Base-by-base conservation (phyloP, 352 stramenopile genomes). In the Thalassiosira exigua region DNA sequence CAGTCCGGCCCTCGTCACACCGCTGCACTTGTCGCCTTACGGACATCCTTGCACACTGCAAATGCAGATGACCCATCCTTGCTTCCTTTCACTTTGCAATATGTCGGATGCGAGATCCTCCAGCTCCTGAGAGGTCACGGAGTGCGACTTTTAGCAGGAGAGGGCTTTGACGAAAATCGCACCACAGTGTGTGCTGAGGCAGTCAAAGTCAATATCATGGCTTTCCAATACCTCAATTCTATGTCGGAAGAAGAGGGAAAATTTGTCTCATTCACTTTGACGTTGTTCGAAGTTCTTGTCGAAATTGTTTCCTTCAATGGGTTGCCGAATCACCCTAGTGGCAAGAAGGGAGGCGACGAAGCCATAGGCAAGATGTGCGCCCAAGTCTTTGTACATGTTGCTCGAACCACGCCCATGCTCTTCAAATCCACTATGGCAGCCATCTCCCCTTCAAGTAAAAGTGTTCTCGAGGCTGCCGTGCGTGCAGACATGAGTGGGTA, bases 401-500 rank as follows among this genome's bases (percentile, higher is more conserved):
- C 80, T 36, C 74, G 87, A 29, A 86, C 81, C 27, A 75, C 79
- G 42, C 84, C 89, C 9, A 46, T 72, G 11, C 32, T 85, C 1
- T 94, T 94, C 67, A 94, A 93, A 60, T 80, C 74, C 29, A 83
- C 82, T 17, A 81, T 94, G 69, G 17, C 60, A 42, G 26, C 64
- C 0, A 71, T 91, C 11, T 46, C 72, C 4, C 69, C 84, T 29
- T 73, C 86, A 19, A 84, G 84, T 53, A 70, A 84, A 46, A 68
- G 64, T 33, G 54, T 90, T 44, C 75, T 93, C 32, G 89, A 94
- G 58, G 80, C 82, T 72, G 78, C 89, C 52, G 84, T 94, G 0
- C 81, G 89, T 39, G 87, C 79, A 21, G 89, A 94, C 64, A 92
- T 94, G 87, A 92, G 64, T 72, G 89, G 87, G 7, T 94, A 94